Conservation (phyloP, 2,329 filamentous ascomycete species). For the Botryotinia globosa region DNA sequence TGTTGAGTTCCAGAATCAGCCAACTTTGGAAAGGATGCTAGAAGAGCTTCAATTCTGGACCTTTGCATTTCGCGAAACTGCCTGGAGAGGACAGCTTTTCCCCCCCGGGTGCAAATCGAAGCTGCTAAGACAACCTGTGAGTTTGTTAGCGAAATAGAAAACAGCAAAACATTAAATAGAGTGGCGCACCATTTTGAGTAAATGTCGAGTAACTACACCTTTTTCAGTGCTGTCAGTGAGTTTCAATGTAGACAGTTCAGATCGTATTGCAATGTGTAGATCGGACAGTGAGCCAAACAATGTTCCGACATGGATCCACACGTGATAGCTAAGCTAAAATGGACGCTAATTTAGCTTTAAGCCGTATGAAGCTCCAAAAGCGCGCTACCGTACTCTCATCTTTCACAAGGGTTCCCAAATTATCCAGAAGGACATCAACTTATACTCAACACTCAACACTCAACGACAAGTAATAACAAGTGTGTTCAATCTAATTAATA, state of each 20-base stretch:
- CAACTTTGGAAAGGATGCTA: conserved; percentile 96
- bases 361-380: not conserved
- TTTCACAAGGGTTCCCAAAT: not conserved
- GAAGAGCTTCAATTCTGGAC: conserved; percentile 91
- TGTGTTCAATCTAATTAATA: not conserved
- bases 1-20: conserved; percentile 95
- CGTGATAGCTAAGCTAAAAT: conserved; percentile 4
- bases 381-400: not conserved
- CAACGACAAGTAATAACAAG: not conserved
- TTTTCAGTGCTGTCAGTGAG: conserved; percentile 17
- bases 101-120: conserved; percentile 96
- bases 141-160: conserved; percentile 25
- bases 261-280: conserved; percentile 18
- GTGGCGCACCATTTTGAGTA: conserved; percentile 28
- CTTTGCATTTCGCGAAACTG: conserved; percentile 98
- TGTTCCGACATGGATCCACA: conserved; percentile 19
- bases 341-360: not conserved
- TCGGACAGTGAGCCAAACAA: conserved; percentile 17
- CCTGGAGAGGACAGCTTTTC: conserved; percentile 95
- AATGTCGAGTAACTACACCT: not conserved
- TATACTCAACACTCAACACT: not conserved
- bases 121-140: conserved; percentile 91
- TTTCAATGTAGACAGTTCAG: conserved; percentile 19
- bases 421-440: not conserved
- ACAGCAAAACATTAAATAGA: not conserved